Evolutionary conservation across 441 rosid genomes (phyloP).

Genomic region (Gossypium aridum): DNA sequence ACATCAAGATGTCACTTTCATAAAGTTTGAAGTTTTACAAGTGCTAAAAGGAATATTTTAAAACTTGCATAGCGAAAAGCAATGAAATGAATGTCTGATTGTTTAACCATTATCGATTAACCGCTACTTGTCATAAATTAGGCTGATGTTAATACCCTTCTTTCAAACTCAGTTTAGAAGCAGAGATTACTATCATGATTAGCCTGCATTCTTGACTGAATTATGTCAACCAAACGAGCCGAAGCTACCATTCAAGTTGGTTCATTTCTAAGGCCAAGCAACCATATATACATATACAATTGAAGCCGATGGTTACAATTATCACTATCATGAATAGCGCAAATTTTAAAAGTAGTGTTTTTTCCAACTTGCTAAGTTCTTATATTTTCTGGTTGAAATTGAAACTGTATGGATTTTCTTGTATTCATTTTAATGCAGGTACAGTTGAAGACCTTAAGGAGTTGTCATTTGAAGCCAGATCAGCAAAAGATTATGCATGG

Average conservation of each 20-base stretch:
- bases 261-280: not conserved
- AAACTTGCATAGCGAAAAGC: not conserved
- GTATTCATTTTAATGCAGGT: slow-evolving; percentile 27
- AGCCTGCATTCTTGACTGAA: not conserved
- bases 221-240: not conserved
- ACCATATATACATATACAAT: not conserved
- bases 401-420: slow-evolving; percentile 6
- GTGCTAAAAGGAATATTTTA: not conserved
- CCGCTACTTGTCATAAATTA: not conserved
- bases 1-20: not conserved
- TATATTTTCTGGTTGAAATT: slow-evolving; percentile 3
- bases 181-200: not conserved
- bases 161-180: not conserved
- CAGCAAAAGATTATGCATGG: slow-evolving; percentile 54
- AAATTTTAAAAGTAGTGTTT: not conserved
- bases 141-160: not conserved
- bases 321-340: not conserved
- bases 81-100: not conserved
- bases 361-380: not conserved
- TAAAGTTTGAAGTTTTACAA: not conserved
- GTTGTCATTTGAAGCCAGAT: slow-evolving; percentile 55
- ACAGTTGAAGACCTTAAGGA: slow-evolving; percentile 39
- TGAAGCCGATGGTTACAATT: not conserved
- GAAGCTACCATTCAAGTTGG: not conserved
- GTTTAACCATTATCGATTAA: not conserved